Evolutionary conservation across 441 rosid species (phyloP), one percentile per base, ranked within the genome.

Genomic region (Dalechampia spathulata): DNA sequence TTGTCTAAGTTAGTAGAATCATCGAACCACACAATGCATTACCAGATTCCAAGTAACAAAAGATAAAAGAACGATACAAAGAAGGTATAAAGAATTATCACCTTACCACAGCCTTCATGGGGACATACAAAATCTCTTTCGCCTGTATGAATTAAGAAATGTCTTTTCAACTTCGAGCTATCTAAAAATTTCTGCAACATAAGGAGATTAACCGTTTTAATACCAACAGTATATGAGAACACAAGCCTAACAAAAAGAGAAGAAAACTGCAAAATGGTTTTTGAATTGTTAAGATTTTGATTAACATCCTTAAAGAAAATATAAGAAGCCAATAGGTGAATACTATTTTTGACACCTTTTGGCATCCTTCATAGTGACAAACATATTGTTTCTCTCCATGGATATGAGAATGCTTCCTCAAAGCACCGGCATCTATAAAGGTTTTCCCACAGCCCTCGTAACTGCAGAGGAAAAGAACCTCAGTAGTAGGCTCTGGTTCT

Each of bases 61-160:
- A 21, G 30, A 48, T 23, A 13, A n/a, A 26, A 27, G 7, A 51
- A 47, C n/a, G 25, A 53, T 51, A 55, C 14, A 30, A 5, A 23
- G 2, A 25, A 57, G 64, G 22, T 19, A 50, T 73, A 55, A 41
- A 57, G 74, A 73, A 48, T 34, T 3, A 69, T 73, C 75, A 91
- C 98, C 98, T 92, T 92, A 63, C 99, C 99, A 70, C 99, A 92
- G 44, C 95, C 99, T 78, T 85, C 96, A 77, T 83, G 79, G 44
- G 97, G 92, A 64, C 99, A 92, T 14, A 92, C 63, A 68, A 66
- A 92, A 57, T 77, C 82, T 62, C 96, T 80, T 60, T 75, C 96
- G 25, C 99, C 99, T 20, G 96, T 89, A 75, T 89, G 99, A 75
- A 83, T 92, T 60, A 89, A 87, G 67, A 68, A 76, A 73, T 92